phyloP scores from a whole-genome alignment of 1,139 yeast genomes.

The Candida glucosophila region DNA sequence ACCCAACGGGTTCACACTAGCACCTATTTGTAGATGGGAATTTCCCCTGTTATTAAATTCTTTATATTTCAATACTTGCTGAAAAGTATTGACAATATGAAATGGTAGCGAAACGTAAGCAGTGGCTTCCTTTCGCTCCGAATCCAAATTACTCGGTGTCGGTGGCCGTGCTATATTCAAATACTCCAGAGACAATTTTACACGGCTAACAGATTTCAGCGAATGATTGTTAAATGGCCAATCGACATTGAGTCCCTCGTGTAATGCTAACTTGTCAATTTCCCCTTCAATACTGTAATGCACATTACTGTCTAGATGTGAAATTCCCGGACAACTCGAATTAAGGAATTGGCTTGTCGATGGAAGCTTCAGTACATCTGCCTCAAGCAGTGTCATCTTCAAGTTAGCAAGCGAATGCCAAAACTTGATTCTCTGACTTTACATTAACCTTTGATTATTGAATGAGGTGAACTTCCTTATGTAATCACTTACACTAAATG shows the following conservation, averaged over 20 bases:
- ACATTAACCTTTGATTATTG: no score
- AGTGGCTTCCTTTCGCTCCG: constrained; percentile 33
- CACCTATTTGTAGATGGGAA: constrained; percentile 47
- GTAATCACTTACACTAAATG: no score
- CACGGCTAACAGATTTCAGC: constrained; percentile 5
- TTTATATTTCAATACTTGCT: constrained; percentile 15
- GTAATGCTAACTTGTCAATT: constrained; percentile 2
- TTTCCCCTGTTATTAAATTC: constrained; percentile 27
- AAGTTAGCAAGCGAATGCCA: no score
- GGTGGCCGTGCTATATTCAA: constrained; percentile 35
- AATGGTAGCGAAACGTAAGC: constrained; percentile 36
- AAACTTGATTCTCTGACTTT: no score
- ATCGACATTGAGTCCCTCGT: constrained; percentile 6
- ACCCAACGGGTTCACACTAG: constrained; percentile 42
- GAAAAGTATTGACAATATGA: constrained; percentile 28
- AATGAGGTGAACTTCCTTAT: no score
- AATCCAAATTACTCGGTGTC: constrained; percentile 13
- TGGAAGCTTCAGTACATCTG: no score
- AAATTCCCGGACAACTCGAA: constrained; percentile 33
- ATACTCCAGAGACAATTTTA: constrained; percentile 18
- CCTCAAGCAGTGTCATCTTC: no score
- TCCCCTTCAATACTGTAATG: constrained; percentile 17
- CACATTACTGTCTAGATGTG: constrained; percentile 24
- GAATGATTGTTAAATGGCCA: constrained; percentile 23
- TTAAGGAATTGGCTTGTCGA: constrained; percentile 29